Base-by-base conservation (phyloP, 305 asterid species). In the Solanum hybrid region DNA sequence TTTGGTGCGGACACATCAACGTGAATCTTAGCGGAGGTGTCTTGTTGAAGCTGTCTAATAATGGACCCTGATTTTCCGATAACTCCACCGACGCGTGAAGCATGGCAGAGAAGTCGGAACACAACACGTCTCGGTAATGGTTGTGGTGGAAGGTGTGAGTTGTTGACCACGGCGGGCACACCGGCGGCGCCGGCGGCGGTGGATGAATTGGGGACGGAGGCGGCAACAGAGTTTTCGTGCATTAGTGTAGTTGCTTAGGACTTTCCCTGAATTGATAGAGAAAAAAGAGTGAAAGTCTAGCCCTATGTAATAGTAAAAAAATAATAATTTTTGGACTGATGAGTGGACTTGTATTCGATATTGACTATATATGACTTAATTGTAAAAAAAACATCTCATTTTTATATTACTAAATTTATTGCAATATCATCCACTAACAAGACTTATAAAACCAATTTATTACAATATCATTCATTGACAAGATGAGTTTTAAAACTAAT, bases 31-130 rank as follows among this genome's bases (percentile, higher is more conserved):
- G 95, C 92, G 45, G 91, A 89, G 27, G 98, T 94, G 8, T 88
- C 93, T 20, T 91, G 93, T 91, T 95, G 96, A 26, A 96, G 94
- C 31, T 95, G 95, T 91, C 93, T 93, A 90, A 96, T 91, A 33
- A 96, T 92, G 84, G 93, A 93, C n/a, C 98, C 98, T 24, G 97
- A 92, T 91, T 94, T 95, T 3, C 98, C 98, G 31, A 96, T 96
- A 72, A 95, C 83, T 29, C 97, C 97, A 22, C 98, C 97, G 72
- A 94, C 90, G 36, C 97, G 96, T 22, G 98, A 95, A 4, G 94
- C 92, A 91, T 95, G 98, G 92, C 98, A 95, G 94, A 96, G 94
- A 61, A 95, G 73, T 72, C 98, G 95, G 94, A 96, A 94, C 77
- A 92, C 93, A 1, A 95, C 94, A 0, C 82, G 91, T 4, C 31